Conservation (phyloP, 1,284 basidiomycete genomes). For the Trichosporon sp. region DNA sequence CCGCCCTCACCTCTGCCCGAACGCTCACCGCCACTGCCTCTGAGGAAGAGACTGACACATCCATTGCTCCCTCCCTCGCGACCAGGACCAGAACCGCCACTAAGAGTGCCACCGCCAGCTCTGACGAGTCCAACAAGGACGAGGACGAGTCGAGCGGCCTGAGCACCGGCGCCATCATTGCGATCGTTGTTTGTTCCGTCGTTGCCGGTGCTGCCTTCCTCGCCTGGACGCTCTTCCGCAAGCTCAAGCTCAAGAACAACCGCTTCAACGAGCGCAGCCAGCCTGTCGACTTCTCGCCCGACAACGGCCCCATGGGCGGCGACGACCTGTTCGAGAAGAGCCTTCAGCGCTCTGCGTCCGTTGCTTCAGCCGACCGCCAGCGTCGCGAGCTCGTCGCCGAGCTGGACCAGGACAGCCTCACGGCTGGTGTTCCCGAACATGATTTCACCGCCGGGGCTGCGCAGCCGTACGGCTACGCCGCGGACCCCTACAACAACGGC, state of each 20-base stretch:
- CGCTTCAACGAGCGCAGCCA: slow-evolving; percentile 67
- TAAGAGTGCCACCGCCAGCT: background rate
- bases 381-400: slow-evolving; percentile 40
- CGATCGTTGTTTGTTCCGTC: slow-evolving; percentile 66
- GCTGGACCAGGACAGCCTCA: slow-evolving; percentile 33
- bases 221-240: slow-evolving; percentile 82
- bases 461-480: slow-evolving; percentile 17
- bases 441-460: slow-evolving; percentile 70
- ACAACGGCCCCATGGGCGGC: slow-evolving; percentile 61
- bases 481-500: slow-evolving; percentile 22
- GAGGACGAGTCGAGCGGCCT: slow-evolving; percentile 30
- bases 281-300: slow-evolving; percentile 62
- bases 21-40: background rate
- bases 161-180: slow-evolving; percentile 60
- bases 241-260: slow-evolving; percentile 78
- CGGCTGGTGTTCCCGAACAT: slow-evolving; percentile 53
- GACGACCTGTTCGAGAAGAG: slow-evolving; percentile 40
- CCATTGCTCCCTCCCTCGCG: background rate
- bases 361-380: slow-evolving; percentile 38
- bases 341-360: slow-evolving; percentile 36
- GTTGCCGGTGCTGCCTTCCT: slow-evolving; percentile 64
- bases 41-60: background rate
- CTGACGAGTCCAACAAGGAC: slow-evolving; percentile 6
- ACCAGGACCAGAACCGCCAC: background rate
- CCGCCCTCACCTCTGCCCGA: background rate